Base-by-base conservation (phyloP, 306 rosid species). In the Echinosophora koreensis region DNA sequence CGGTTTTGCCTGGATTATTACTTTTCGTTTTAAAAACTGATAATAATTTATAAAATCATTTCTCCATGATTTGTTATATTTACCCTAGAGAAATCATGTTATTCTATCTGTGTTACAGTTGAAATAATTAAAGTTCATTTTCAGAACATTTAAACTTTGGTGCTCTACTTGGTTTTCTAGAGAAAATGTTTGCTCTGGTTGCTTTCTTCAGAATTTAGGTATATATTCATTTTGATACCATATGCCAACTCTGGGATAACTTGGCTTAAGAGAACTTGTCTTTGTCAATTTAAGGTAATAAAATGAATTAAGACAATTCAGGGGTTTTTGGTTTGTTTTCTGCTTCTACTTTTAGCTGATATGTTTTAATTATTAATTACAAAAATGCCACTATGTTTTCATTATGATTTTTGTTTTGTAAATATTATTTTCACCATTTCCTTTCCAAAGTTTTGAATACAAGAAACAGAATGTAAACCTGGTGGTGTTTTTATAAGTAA, bases 41-140 rank as follows among this genome's bases (percentile, higher is more conserved):
- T 56, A 22, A 3, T 22, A 11, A 56, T 56, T 56, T 8, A 56
- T 22, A 22, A 55, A 18, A 18, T 56, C 61, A 9, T 56, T 56
- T 56, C 61, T 8, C 61, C 17, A 13, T 17, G 34, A 13, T 56
- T 56, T 56, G 34, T 38, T 38, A 16, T 64, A 64, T 64, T 62
- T 62, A 35, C 47, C 46, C 10, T 62, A 35, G 63, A 17, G 62
- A 51, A 70, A 16, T 51, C 17, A 15, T 70, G 61, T 2, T 70
- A 6, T 35, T 62, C 11, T 51, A 32, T 52, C 34, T 51, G 15
- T 37, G 17, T 35, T 7, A 54, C 50, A 17, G 51, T 17, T 69
- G 65, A 71, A 54, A 35, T 71, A 15, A 22, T 71, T 17, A 11
- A 35, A 70, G 41, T 71, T 71, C 34, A 55, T 16, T 17, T 54